Evolutionary conservation across 2,329 filamentous ascomycete genomes (phyloP), one percentile per base, ranked within the genome.

Genomic region (Plectosphaerella cucumerina): DNA sequence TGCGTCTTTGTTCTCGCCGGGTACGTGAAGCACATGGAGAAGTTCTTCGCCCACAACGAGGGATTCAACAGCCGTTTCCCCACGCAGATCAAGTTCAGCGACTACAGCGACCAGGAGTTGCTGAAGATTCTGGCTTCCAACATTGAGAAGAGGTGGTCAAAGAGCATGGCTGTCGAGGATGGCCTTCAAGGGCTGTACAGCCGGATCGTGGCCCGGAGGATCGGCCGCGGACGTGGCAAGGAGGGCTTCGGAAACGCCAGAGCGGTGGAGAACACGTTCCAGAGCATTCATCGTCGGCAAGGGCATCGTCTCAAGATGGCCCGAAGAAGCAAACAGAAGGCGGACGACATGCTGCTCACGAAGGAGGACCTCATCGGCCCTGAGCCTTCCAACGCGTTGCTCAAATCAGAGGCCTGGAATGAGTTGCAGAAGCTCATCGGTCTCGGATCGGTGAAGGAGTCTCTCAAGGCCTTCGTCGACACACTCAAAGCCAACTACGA

Each of bases 221-320:
- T 90, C 12, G 86, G 86, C 0, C 70, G 76, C 6, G 77, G 78
- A 0, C 79, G 87, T 0, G 86, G 84, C 0, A 74, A 74, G 1
- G 77, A 83, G 23, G 86, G 87, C 0, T 92, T 91, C 53, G 87
- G 85, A 0, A 92, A 93, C 58, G 88, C 88, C 0, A 73, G 88
- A 1, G 76, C 82, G 0, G 69, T 91, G 0, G 81, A 90, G 44
- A 91, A 90, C 56, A 63, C 65, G 0, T 65, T 87, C 1, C 65
- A 75, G 0, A 64, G 57, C 1, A 81, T 91, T 5, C 62, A 71
- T 0, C 70, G 76, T 11, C 74, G 85, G 2, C 87, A 91, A 60
- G 72, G 83, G 0, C 70, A 70, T 2, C 72, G 87, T 0, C 56
- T 91, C 0, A 58, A 60, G 0, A 65, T 65, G 4, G 74, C 84